A percentile compares a stretch with the other conserved stretches of the same genome.
These are phyloP conservation scores for Picea glauca DNA, from an alignment of 75 land plant genomes.

Conservation along the genomic window DNA sequence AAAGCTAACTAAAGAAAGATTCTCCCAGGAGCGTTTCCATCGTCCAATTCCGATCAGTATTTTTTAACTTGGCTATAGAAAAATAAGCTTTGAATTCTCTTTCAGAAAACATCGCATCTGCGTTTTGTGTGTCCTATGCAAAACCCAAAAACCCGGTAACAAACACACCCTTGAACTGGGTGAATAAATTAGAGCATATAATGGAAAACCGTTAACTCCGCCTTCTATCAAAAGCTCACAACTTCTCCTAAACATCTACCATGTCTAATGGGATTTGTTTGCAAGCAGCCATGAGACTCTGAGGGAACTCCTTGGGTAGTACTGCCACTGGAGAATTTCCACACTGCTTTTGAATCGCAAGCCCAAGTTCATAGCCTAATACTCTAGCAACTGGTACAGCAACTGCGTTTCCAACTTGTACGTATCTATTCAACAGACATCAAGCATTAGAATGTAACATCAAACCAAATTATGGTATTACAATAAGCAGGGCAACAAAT, in stretches of 20 bases:
- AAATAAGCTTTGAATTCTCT: too few species aligned
- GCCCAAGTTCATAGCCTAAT: conserved; percentile 60
- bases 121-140: too few species aligned
- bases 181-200: too few species aligned
- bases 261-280: background rate
- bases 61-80: too few species aligned
- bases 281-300: background rate
- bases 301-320: conserved; percentile 33
- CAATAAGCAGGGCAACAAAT: background rate
- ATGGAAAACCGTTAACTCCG: too few species aligned
- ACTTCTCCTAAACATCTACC: background rate
- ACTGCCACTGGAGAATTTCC: conserved; percentile 10
- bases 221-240: background rate
- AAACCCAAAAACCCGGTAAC: too few species aligned
- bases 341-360: conserved; percentile 25
- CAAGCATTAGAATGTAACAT: background rate
- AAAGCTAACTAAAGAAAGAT: too few species aligned
- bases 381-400: conserved; percentile 84
- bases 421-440: conserved; percentile 42
- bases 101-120: too few species aligned
- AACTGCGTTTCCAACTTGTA: conserved; percentile 94
- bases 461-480: too few species aligned
- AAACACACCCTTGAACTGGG: too few species aligned
- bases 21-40: too few species aligned
- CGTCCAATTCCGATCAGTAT: too few species aligned